Percentiles rank a stretch among this genome's conserved stretches.
phyloP scores from a whole-genome alignment of 139 green algal species.

The Penium margaritaceum region DNA sequence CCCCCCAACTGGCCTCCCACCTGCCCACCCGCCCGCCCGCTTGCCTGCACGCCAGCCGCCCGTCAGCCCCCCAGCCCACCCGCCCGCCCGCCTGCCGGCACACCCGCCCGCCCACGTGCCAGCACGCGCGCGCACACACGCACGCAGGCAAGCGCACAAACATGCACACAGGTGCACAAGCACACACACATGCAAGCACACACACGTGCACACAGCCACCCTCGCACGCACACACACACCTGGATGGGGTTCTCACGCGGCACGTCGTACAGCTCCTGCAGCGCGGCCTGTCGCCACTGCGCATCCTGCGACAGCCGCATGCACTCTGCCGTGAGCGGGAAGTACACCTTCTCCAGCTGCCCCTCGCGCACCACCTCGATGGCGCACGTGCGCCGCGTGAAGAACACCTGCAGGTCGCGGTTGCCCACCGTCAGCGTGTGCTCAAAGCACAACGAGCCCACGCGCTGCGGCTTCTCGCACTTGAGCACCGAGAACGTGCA shows the following conservation, averaged over 20 bases:
- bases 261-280: conserved; percentile 22
- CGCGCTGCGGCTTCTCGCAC: conserved; percentile 14
- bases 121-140: no score
- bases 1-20: no score
- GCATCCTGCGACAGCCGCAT: conserved; percentile 11
- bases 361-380: conserved; percentile 25
- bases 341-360: conserved; percentile 29
- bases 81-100: no score
- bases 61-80: no score
- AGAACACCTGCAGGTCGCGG: conserved; percentile 15
- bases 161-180: no score
- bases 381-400: conserved; percentile 9
- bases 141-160: no score
- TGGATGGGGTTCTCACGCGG: conserved; percentile 23
- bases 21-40: no score
- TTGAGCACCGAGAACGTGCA: conserved; percentile 10
- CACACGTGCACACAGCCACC: neutral
- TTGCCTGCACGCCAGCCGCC: no score
- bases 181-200: neutral
- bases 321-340: conserved; percentile 27
- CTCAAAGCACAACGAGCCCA: conserved; percentile 18
- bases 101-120: no score
- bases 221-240: neutral
- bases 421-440: conserved; percentile 14
- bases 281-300: conserved; percentile 5